Percentiles rank a stretch among this genome's conserved stretches.
Conservation (phyloP, 768 basidiomycete genomes). For the Suillus discolor region DNA sequence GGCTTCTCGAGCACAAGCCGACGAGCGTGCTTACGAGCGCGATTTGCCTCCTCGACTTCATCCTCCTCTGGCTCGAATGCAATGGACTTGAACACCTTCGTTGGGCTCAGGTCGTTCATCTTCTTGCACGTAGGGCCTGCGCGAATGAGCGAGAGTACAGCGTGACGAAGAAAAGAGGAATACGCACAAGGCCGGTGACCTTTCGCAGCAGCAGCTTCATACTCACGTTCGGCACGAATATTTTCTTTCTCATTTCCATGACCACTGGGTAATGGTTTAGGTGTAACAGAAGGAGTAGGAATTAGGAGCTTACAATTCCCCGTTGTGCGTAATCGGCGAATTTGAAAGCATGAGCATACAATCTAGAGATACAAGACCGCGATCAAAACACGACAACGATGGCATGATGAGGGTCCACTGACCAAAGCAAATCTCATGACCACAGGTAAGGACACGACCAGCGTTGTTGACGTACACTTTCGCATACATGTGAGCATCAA, state of each 20-base stretch:
- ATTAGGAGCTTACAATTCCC: slow-evolving; percentile 53
- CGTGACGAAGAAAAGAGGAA: not conserved
- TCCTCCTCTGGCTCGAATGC: slow-evolving; percentile 73
- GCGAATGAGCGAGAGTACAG: not conserved
- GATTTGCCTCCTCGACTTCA: slow-evolving; percentile 48
- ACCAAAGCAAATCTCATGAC: slow-evolving; percentile 69
- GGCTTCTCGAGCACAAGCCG: slow-evolving; percentile 11
- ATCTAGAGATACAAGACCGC: slow-evolving; percentile 35
- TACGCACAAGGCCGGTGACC: slow-evolving; percentile 60
- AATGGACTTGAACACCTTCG: slow-evolving; percentile 57
- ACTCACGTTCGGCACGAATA: slow-evolving; percentile 53
- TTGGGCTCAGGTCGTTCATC: slow-evolving; percentile 55
- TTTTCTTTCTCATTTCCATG: slow-evolving; percentile 59
- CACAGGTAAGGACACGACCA: slow-evolving; percentile 64
- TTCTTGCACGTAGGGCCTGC: slow-evolving; percentile 70
- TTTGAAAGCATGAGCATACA: slow-evolving; percentile 57
- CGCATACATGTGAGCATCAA: slow-evolving; percentile 5
- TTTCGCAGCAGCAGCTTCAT: slow-evolving; percentile 57
- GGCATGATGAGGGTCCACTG: slow-evolving; percentile 15
- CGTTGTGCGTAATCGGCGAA: slow-evolving; percentile 55
- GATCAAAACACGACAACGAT: not conserved
- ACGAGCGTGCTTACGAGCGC: slow-evolving; percentile 32
- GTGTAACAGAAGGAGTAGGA: not conserved
- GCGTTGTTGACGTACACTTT: slow-evolving; percentile 50
- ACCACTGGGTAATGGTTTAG: slow-evolving; percentile 40